phyloP scores from a whole-genome alignment of 2,329 filamentous ascomycete species.

The Monilinia fructicola region DNA sequence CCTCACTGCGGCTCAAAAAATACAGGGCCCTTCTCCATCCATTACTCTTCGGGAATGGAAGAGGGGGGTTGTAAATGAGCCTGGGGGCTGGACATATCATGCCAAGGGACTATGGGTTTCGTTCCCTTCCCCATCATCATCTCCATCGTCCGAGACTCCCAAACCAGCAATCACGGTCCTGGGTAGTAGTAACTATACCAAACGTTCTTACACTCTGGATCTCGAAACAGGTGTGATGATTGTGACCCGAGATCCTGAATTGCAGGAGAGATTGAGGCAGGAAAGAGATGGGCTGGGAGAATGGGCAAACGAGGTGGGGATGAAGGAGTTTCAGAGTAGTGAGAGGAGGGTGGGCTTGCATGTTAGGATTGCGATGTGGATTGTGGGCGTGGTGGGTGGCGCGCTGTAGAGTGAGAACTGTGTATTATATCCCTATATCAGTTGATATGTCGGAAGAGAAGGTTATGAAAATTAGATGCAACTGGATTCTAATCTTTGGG shows the following conservation, averaged over 20 bases:
- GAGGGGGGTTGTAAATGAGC: conserved; percentile 73
- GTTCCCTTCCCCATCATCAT: conserved; percentile 42
- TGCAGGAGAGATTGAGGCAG: conserved; percentile 71
- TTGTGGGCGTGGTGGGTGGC: conserved; percentile 81
- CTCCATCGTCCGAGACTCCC: not conserved
- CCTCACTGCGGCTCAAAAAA: conserved; percentile 50
- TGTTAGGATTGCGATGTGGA: conserved; percentile 90
- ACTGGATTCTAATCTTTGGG: not conserved
- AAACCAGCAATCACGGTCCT: conserved; percentile 53
- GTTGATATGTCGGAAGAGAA: not conserved
- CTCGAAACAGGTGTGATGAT: conserved; percentile 87
- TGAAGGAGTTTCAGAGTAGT: conserved; percentile 75
- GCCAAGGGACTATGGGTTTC: conserved; percentile 95
- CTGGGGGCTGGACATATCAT: conserved; percentile 94
- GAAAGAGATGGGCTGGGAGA: conserved; percentile 81
- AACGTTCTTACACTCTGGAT: conserved; percentile 87
- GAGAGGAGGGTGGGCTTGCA: conserved; percentile 84
- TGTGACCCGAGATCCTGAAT: conserved; percentile 70
- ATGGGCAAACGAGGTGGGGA: conserved; percentile 65
- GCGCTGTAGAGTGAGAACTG: conserved; percentile 59
- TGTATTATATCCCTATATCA: conserved; percentile 1
- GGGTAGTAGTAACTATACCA: conserved; percentile 94
- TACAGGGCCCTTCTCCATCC: not conserved
- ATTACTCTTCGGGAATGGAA: conserved; percentile 87
- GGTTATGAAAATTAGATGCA: not conserved